Evolutionary conservation across 164 flowering plant genomes (phyloP).

Genomic region (Chloranthus sessilifolius): DNA sequence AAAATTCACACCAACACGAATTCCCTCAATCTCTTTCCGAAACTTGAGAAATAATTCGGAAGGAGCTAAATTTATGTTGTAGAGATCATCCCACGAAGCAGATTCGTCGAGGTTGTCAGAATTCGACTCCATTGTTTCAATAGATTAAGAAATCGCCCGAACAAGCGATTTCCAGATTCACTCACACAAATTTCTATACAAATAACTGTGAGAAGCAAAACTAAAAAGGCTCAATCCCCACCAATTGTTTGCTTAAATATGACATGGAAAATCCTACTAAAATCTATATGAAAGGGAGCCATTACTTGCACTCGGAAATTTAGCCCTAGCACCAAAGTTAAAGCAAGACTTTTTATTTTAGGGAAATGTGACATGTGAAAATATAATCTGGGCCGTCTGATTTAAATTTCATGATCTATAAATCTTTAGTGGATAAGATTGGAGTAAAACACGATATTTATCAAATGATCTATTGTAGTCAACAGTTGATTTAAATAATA

Average conservation of each 20-base stretch:
- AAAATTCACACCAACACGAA: constrained; percentile 68
- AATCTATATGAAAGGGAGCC: background rate
- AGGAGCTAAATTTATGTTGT: constrained; percentile 61
- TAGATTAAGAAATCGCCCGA: background rate
- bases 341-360: too few species aligned
- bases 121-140: constrained; percentile 32
- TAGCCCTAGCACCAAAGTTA: too few species aligned
- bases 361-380: too few species aligned
- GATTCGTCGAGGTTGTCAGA: constrained; percentile 38
- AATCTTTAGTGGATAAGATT: too few species aligned
- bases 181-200: background rate
- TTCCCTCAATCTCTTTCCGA: constrained; percentile 57
- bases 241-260: background rate
- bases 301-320: too few species aligned
- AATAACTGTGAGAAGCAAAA: background rate
- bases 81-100: constrained; percentile 63
- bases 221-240: background rate
- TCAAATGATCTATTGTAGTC: too few species aligned
- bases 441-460: too few species aligned
- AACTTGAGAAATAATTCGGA: constrained; percentile 82
- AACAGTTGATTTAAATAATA: too few species aligned
- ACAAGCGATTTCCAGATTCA: background rate
- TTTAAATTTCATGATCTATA: too few species aligned
- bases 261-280: background rate
- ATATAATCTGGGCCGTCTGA: too few species aligned